These are phyloP conservation scores for Xylaria sp. DNA, from an alignment of 2,329 filamentous ascomycete species.

Conservation along the genomic window DNA sequence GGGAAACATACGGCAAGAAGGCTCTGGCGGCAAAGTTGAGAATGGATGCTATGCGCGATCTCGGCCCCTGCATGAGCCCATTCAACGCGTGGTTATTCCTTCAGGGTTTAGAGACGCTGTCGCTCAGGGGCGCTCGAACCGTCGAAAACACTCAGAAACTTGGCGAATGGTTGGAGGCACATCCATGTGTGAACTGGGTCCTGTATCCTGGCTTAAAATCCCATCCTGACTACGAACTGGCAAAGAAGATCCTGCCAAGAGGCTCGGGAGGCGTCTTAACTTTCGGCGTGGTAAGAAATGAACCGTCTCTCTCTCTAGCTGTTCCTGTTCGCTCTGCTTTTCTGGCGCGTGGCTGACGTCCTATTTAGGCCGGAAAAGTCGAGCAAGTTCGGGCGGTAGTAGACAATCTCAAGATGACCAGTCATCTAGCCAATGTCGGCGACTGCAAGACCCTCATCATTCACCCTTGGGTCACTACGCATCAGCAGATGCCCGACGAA, in stretches of 20 bases:
- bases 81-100: slow-evolving; percentile 79
- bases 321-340: too few species aligned
- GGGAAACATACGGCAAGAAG: slow-evolving; percentile 74
- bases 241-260: slow-evolving; percentile 74
- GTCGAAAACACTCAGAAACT: slow-evolving; percentile 73
- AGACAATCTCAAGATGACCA: slow-evolving; percentile 78
- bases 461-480: slow-evolving; percentile 78
- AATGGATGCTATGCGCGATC: slow-evolving; percentile 76
- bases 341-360: slow-evolving; percentile 52
- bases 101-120: slow-evolving; percentile 75
- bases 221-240: slow-evolving; percentile 71
- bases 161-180: slow-evolving; percentile 74
- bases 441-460: slow-evolving; percentile 79
- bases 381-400: slow-evolving; percentile 63
- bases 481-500: slow-evolving; percentile 74
- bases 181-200: slow-evolving; percentile 77
- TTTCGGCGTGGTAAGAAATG: slow-evolving; percentile 73
- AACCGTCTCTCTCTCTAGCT: neutral
- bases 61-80: slow-evolving; percentile 74
- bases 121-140: slow-evolving; percentile 73
- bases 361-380: slow-evolving; percentile 48
- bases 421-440: slow-evolving; percentile 78
- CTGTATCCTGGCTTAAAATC: slow-evolving; percentile 75
- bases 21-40: slow-evolving; percentile 74
- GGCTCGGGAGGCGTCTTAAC: slow-evolving; percentile 78